Evolutionary conservation across 2,329 filamentous ascomycete genomes (phyloP), one percentile per base, ranked within the genome.

Genomic region (Helotiales sp.): DNA sequence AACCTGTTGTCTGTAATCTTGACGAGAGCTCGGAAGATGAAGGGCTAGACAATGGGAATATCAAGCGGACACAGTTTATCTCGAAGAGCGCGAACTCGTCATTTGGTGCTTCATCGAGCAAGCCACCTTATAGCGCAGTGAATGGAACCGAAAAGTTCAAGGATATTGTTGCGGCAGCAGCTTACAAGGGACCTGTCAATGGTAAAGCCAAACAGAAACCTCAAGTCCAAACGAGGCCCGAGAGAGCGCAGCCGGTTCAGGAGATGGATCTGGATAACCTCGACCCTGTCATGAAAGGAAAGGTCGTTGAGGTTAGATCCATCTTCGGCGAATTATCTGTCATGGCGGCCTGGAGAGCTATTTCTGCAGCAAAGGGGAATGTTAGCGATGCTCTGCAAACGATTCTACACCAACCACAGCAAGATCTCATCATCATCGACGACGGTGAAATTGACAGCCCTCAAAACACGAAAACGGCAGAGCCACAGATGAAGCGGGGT

Each of bases 11-110:
- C 15, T 76, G 80, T 55, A 72, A 86, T 49, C 80, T 81, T 40
- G 85, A 85, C 36, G 87, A 85, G 19, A 83, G 80, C 13, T 88
- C 86, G 0, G 87, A 88, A 29, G 83, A 87, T 56, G 79, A 83
- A 27, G 73, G 76, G 40, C 69, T 71, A 17, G 71, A 77, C 36
- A 72, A 73, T 42, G 81, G 81, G 1, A 81, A 87, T 62, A 86
- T 90, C 63, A 82, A 81, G 59, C 81, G 84, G 3, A 81, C 83
- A 1, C 81, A 76, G 46, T 84, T 87, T 62, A 75, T 75, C 34
- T 51, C 66, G 1, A 63, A 79, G 75, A 66, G 74, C 52, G 70
- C 72, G 22, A 70, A 73, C 27, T 76, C 74, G 19, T 76, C 75
- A 10, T 65, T 70, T 55, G 66, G 69, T 15, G 62, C 76, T 5